A percentile compares a stretch with the other conserved stretches of the same genome.
Conservation (phyloP, 2,329 filamentous ascomycete genomes). For the Cercospora berteroae region DNA sequence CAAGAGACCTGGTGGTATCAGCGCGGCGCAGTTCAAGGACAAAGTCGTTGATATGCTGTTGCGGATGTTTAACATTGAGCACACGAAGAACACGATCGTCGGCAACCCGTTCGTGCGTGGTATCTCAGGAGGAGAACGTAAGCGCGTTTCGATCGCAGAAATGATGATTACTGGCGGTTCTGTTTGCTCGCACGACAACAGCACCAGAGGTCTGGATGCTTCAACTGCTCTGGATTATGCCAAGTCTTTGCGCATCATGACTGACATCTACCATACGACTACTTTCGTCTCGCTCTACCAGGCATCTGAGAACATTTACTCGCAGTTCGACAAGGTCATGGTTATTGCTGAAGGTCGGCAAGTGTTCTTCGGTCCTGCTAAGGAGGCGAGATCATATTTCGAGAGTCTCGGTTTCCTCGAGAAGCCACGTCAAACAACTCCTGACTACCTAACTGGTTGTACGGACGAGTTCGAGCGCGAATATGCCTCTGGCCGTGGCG, state of each 20-base stretch:
- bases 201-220: conserved; percentile 49
- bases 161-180: conserved; percentile 47
- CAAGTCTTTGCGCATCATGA: conserved; percentile 57
- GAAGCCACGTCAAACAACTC: conserved; percentile 74
- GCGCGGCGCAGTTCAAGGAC: conserved; percentile 71
- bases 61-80: conserved; percentile 92
- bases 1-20: conserved; percentile 62
- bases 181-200: conserved; percentile 47
- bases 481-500: conserved; percentile 66
- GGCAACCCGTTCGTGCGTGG: conserved; percentile 79
- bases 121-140: conserved; percentile 55
- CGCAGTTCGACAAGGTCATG: conserved; percentile 82
- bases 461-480: conserved; percentile 81
- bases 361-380: conserved; percentile 70
- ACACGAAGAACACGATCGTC: conserved; percentile 80
- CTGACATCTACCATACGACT: conserved; percentile 77
- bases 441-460: conserved; percentile 78
- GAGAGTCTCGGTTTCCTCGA: conserved; percentile 72
- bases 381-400: conserved; percentile 70
- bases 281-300: conserved; percentile 87
- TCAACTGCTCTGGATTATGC: conserved; percentile 52
- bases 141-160: conserved; percentile 51
- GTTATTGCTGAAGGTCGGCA: conserved; percentile 74
- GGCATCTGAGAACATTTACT: conserved; percentile 73
- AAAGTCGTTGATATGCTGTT: conserved; percentile 71